A percentile compares a stretch with the other conserved stretches of the same genome.
phyloP scores from a whole-genome alignment of 352 stramenopile species.

The Globisporangium spinosum region DNA sequence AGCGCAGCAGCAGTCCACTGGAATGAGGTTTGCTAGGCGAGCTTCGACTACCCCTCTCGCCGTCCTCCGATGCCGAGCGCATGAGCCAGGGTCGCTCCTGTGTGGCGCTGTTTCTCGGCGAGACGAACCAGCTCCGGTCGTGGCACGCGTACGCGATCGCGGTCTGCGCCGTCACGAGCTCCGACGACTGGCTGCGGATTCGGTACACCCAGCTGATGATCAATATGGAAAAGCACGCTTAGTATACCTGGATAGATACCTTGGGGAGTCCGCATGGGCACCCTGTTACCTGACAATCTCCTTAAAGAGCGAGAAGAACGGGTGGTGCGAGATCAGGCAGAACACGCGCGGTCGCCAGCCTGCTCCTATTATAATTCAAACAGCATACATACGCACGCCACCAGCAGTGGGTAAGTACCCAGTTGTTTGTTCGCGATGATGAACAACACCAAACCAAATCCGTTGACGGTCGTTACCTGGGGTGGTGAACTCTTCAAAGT shows the following conservation, averaged over 20 bases:
- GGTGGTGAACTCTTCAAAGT: slow-evolving; percentile 33
- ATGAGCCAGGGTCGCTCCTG: not conserved
- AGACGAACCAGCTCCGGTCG: slow-evolving; percentile 55
- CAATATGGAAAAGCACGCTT: not conserved
- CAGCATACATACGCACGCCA: not conserved
- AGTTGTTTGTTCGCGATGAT: not conserved
- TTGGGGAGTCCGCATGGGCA: not conserved
- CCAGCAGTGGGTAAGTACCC: not conserved
- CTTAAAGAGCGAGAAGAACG: slow-evolving; percentile 82
- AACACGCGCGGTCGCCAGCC: slow-evolving; percentile 55
- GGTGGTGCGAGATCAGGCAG: slow-evolving; percentile 77
- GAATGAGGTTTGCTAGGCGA: not conserved
- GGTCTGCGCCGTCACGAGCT: slow-evolving; percentile 33
- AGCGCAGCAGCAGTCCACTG: not conserved
- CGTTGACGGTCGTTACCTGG: slow-evolving; percentile 13
- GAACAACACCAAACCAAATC: not conserved
- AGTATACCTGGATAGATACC: not conserved
- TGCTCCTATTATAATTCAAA: slow-evolving; percentile 8
- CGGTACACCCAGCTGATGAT: slow-evolving; percentile 59
- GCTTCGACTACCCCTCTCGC: not conserved
- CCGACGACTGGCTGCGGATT: slow-evolving; percentile 26
- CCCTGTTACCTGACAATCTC: slow-evolving; percentile 57
- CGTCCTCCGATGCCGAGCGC: not conserved
- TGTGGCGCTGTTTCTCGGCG: slow-evolving; percentile 27
- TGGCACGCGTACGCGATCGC: slow-evolving; percentile 45